These are phyloP conservation scores for Dillenia suffruticosa DNA, from an alignment of 164 flowering plant species.

Conservation along the genomic window DNA sequence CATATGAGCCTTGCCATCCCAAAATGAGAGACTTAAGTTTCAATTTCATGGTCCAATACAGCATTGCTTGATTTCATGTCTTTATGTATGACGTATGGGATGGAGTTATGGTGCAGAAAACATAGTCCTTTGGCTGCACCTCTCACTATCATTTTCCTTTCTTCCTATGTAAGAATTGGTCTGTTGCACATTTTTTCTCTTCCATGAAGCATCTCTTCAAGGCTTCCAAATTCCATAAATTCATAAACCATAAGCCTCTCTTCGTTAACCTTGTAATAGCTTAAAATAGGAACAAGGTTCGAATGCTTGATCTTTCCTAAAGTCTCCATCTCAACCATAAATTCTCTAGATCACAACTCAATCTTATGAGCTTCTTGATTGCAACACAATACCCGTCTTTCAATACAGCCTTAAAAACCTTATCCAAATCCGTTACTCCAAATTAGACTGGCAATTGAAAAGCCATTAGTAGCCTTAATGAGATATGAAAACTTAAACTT, in stretches of 20 bases:
- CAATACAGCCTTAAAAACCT: conserved; percentile 56
- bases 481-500: conserved; percentile 67
- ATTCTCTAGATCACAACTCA: conserved; percentile 72
- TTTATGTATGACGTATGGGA: background rate
- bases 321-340: conserved; percentile 82
- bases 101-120: conserved; percentile 47
- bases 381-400: conserved; percentile 71
- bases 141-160: conserved; percentile 57
- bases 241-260: conserved; percentile 69
- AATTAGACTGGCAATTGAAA: conserved; percentile 64
- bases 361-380: conserved; percentile 55
- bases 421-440: conserved; percentile 72
- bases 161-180: conserved; percentile 60
- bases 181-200: conserved; percentile 25
- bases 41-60: background rate
- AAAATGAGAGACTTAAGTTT: background rate
- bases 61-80: background rate
- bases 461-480: conserved; percentile 69
- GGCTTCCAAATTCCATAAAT: conserved; percentile 66
- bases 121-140: conserved; percentile 72
- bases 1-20: conserved; percentile 2
- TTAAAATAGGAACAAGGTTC: conserved; percentile 59
- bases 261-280: conserved; percentile 71
- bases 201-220: conserved; percentile 67
- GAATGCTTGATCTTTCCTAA: conserved; percentile 70